Base-by-base conservation (phyloP, 176 grass and related monocot genomes). In the Avena atlantica region DNA sequence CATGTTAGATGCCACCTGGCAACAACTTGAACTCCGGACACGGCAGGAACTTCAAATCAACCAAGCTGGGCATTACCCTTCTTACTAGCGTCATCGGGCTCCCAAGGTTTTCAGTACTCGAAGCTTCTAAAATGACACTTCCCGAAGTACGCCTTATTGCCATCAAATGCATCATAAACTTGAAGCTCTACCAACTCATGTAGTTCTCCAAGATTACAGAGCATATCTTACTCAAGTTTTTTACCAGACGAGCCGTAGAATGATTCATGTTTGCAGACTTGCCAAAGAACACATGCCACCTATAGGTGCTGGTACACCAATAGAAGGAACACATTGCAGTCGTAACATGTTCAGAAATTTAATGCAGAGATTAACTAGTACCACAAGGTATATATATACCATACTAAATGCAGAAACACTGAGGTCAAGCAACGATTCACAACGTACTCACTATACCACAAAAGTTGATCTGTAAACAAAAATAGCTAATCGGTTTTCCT, bases 121-220 rank as follows among this genome's bases (percentile, higher is more conserved):
- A 1, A 86, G 61, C 17, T 86, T 78, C 24, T 15, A 31, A 69
- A 86, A 86, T 44, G 84, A 68, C 66, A 24, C 24, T 24, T 49
- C 34, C 2, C 31, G 84, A 86, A 47, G n/a, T 47, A 1, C 62
- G 47, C 45, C 5, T 19, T 55, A 51, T 13, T 12, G 1, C 86
- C 86, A 45, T 63, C 23, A 60, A 55, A 87, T 29, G 86, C 78
- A 76, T 87, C 86, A 29, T 82, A 87, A 76, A 87, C 78, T 2
- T 87, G 86, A 56, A 82, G 86, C 69, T 87, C 82, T 25, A 87
- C 78, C 40, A 87, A 17, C 86, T 81, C 61, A 4, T 87, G 78
- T 15, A 87, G 64, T 23, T 62, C 78, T 70, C 82, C 50, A 19
- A 87, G 58, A 23, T 58, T 74, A 24, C 57, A 87, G 25, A 87